phyloP scores from a whole-genome alignment of 2,329 filamentous ascomycete species.

The Verticillium dahliae region DNA sequence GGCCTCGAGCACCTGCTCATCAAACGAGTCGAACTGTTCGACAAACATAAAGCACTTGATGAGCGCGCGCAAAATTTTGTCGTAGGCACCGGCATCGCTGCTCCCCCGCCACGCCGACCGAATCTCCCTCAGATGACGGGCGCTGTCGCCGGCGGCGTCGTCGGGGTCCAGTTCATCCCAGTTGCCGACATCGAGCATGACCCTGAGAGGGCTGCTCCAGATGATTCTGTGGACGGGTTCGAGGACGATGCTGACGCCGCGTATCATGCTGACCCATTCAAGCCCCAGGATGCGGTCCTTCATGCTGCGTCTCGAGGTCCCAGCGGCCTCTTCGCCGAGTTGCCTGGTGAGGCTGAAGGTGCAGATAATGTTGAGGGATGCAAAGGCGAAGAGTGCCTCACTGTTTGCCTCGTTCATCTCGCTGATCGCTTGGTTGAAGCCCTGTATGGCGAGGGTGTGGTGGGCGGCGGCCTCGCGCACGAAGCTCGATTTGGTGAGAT shows the following conservation, averaged over 20 bases:
- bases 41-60: conserved; percentile 9
- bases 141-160: neutral
- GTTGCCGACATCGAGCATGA: conserved; percentile 9
- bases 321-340: neutral
- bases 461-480: conserved; percentile 5
- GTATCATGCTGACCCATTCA: conserved; percentile 15
- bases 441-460: conserved; percentile 4
- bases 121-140: conserved; percentile 1
- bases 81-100: conserved; percentile 7
- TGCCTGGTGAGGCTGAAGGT: conserved; percentile 4
- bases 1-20: neutral
- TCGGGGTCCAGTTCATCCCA: conserved; percentile 12
- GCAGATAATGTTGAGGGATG: conserved; percentile 9
- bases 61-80: conserved; percentile 5
- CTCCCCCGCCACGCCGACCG: conserved; percentile 4
- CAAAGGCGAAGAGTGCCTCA: conserved; percentile 8
- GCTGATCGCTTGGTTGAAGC: conserved; percentile 5
- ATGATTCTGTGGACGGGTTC: conserved; percentile 4
- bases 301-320: neutral
- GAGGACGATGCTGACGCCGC: conserved; percentile 11
- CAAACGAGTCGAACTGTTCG: conserved; percentile 10
- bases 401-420: conserved; percentile 4
- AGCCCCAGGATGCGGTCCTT: conserved; percentile 10
- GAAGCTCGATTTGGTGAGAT: neutral
- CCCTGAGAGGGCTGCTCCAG: conserved; percentile 2